Evolutionary conservation across 352 stramenopile genomes (phyloP), one percentile per base, ranked within the genome.

Genomic region (Phytophthora brassicae): DNA sequence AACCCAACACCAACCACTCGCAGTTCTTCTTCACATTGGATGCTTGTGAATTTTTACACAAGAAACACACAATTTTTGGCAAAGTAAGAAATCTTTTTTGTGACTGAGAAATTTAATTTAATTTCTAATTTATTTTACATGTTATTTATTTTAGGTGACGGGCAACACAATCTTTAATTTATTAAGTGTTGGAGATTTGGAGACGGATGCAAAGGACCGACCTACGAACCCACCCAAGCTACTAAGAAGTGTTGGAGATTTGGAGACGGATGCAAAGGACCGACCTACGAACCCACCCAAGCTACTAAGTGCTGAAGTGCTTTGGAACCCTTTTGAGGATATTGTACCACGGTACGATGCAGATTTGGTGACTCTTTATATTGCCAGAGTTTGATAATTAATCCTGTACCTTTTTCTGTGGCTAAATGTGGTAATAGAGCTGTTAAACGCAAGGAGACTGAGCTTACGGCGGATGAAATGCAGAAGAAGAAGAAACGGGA

Each of bases 11-110:
- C 24, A 98, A 96, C 61, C 77, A 88, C 59, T 93, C 77, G 68
- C 97, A 99, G 76, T 99, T 99, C 78, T 99, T 99, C 77, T 92
- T 99, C 60, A 99, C 96, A 23, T 75, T 99, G 26, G 94, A 98
- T 54, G 88, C 92, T 48, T 96, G 92, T 47, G 81, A 97, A 17
- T 98, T 97, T 74, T 75, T 99, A 17, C 85, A 98, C 65, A 84
- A 85, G 26, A 98, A 99, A 68, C 92, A 99, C 75, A 98, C 97
- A 31, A 97, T 98, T 53, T 92, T 92, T 36, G 83, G 82, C 78
- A 91, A 91, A 59, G 75, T 82, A 68, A 14, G 29, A 19, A n/a
- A 12, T 3, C 19, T 45, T 36, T 57, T 22, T 7, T 16, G 22
- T 4, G 4, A 14, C 41, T 12, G 28, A 11, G 22, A 48, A 29